These are phyloP conservation scores for Malus hybrid DNA, from an alignment of 331 rosid genomes.

Conservation along the genomic window DNA sequence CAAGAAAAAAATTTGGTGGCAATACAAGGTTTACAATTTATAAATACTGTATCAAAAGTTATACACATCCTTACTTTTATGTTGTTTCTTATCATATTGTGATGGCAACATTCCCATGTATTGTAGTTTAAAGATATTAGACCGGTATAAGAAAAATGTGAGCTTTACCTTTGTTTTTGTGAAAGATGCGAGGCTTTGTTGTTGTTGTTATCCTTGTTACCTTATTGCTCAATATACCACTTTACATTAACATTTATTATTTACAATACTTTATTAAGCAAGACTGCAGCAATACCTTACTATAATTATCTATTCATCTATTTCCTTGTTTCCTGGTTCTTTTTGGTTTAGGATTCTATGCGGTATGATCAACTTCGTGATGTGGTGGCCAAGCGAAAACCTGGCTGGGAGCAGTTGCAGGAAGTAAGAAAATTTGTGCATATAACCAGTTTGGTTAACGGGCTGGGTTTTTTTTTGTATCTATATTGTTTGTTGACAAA, in stretches of 20 bases:
- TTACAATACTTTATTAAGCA: not conserved
- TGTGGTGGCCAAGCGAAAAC: slow-evolving; percentile 73
- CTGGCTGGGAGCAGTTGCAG: slow-evolving; percentile 95
- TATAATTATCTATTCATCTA: not conserved
- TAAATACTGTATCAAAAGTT: not conserved
- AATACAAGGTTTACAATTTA: slow-evolving; percentile 59
- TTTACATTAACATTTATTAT: not conserved
- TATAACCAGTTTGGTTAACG: not conserved
- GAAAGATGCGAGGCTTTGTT: not conserved
- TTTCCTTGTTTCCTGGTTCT: slow-evolving; percentile 9
- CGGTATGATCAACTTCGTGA: slow-evolving; percentile 81
- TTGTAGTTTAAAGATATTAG: not conserved
- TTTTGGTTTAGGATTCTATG: slow-evolving; percentile 59
- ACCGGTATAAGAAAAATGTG: not conserved
- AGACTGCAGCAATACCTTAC: not conserved
- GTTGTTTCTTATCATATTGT: not conserved
- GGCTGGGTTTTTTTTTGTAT: not conserved
- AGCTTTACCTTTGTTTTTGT: not conserved
- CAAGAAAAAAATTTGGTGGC: slow-evolving; percentile 88
- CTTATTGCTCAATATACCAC: not conserved
- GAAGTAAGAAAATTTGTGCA: slow-evolving; percentile 46
- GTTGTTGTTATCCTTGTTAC: too few species aligned
- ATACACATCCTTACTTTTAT: not conserved
- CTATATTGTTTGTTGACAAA: not conserved
- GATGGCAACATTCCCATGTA: not conserved